Evolutionary conservation across 805 yeast species (phyloP), one percentile per base, ranked within the genome.

Genomic region (Candida andamanensis): DNA sequence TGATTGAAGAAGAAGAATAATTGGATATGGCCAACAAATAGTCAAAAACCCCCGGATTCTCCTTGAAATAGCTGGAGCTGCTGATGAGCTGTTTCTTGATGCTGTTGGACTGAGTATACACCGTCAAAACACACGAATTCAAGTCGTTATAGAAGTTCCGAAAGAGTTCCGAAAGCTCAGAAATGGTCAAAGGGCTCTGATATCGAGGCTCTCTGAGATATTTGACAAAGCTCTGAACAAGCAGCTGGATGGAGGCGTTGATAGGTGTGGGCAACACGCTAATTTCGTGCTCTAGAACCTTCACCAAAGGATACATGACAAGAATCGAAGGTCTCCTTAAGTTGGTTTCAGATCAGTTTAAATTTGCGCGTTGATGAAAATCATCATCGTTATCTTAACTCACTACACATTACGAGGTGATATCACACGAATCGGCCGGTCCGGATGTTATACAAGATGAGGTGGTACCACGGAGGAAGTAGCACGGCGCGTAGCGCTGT

Each of bases 151-250:
- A 60, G 40, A 63, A 65, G 13, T 45, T 44, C 22, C 48, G 46
- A 40, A 65, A 65, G 26, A 65, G 45, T 14, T 35, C 26, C 9
- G 62, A 50, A 22, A 65, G 46, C 41, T 65, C 69, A 14, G 36
- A 29, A 15, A 63, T 45, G 8, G 64, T 50, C 15, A 65, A 47
- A 5, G 71, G 71, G 24, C 60, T 47, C 44, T 58, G 69, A 38
- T 56, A 65, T 16, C 70, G 51, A 8, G 71, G 71, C 37, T 64
- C 71, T 39, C 60, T 60, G 33, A 65, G 49, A 34, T 63, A 63
- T 34, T 49, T 52, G 19, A 58, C 17, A 24, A 42, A 42, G 5
- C 35, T 35, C 10, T 32, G 24, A 10, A 39, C 23, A 12, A 36
- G 35, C 17, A 21, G 32, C 12, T 30, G 23, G 9, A 30, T 17